A percentile compares a stretch with the other conserved stretches of the same genome.
phyloP scores from a whole-genome alignment of 116 monocot genomes.

The Iris pallida region DNA sequence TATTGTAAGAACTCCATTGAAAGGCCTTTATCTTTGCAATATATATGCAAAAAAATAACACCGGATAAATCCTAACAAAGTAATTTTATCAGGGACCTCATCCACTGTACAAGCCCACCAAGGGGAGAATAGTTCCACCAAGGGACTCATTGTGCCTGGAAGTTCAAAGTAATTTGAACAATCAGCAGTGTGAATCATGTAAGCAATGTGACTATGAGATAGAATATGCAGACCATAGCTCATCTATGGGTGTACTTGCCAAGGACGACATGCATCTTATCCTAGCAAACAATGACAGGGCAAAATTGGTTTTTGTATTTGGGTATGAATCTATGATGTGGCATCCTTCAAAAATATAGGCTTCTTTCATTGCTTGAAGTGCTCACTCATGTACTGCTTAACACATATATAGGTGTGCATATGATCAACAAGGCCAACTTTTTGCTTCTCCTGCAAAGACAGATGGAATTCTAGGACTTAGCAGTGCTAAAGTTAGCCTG shows the following conservation, averaged over 20 bases:
- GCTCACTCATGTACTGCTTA: not conserved
- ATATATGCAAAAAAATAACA: no score
- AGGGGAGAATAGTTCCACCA: slow-evolving; percentile 57
- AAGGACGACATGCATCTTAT: slow-evolving; percentile 67
- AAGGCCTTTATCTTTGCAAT: no score
- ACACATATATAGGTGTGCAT: slow-evolving; percentile 57
- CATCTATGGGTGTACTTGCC: slow-evolving; percentile 80
- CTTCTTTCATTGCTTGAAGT: not conserved
- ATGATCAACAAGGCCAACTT: slow-evolving; percentile 84
- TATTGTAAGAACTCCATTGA: no score
- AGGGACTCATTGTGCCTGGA: slow-evolving; percentile 59
- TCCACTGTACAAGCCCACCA: slow-evolving; percentile 69
- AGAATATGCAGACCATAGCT: slow-evolving; percentile 79
- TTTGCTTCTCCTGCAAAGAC: slow-evolving; percentile 68
- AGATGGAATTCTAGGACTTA: slow-evolving; percentile 82
- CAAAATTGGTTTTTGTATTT: slow-evolving; percentile 56
- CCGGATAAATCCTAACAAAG: not conserved
- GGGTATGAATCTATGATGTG: slow-evolving; percentile 40
- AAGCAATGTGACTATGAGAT: slow-evolving; percentile 90
- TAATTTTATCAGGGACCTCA: slow-evolving; percentile 58
- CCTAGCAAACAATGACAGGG: slow-evolving; percentile 30
- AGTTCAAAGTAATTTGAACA: slow-evolving; percentile 52
- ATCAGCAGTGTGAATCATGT: slow-evolving; percentile 41
- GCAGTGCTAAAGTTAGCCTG: slow-evolving; percentile 52
- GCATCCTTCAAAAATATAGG: no score